phyloP scores from a whole-genome alignment of 2,329 filamentous ascomycete genomes.

The Alternaria atra region DNA sequence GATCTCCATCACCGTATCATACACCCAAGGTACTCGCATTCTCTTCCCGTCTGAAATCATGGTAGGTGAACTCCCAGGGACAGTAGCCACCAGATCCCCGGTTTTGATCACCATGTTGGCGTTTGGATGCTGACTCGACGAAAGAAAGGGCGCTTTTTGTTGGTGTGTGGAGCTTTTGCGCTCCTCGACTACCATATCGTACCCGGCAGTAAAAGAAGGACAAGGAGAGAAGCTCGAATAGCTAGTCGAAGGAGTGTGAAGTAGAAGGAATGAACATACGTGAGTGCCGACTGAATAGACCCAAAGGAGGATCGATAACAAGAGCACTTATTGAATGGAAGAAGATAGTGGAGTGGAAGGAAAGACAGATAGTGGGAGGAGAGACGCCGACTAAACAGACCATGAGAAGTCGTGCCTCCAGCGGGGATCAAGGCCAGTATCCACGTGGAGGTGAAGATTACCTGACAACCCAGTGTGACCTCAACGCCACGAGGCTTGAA shows the following conservation, averaged over 20 bases:
- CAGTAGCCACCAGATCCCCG: conserved; percentile 3
- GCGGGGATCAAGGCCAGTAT: neutral
- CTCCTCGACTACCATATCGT: neutral
- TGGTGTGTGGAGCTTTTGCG: neutral
- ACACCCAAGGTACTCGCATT: conserved; percentile 51
- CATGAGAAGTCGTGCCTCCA: neutral
- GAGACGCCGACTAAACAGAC: neutral
- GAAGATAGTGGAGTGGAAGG: neutral
- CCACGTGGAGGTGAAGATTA: neutral
- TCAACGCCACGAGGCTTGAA: neutral
- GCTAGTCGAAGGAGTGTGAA: neutral
- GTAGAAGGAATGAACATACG: neutral
- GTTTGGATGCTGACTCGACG: neutral
- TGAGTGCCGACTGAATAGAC: neutral
- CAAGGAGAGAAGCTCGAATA: too few species aligned
- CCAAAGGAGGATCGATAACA: neutral
- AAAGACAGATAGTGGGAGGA: neutral
- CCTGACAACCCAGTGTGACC: neutral
- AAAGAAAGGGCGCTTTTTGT: neutral
- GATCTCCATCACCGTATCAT: conserved; percentile 49
- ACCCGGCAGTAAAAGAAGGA: neutral
- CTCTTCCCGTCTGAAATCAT: conserved; percentile 40
- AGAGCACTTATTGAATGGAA: neutral
- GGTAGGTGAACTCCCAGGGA: conserved; percentile 17
- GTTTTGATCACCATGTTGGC: conserved; percentile 4